Conservation (phyloP, 148 eudicot species). For the Spergularia marina region DNA sequence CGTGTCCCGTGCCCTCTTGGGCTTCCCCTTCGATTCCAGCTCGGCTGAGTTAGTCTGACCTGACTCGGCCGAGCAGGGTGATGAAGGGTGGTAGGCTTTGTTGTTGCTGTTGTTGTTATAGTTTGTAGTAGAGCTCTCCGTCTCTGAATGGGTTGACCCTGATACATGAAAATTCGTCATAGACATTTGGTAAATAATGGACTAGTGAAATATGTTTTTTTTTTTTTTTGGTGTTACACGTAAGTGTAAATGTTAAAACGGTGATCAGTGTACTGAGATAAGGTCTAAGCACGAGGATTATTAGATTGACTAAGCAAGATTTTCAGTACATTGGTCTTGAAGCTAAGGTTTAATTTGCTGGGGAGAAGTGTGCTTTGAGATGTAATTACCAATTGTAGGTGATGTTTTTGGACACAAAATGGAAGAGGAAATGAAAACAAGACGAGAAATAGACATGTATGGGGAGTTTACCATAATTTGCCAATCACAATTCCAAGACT, state of each 20-base stretch:
- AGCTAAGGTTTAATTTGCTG: neutral
- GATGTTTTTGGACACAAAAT: neutral
- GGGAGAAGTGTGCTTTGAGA: neutral
- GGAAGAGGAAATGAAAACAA: slow-evolving; percentile 3
- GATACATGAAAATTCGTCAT: slow-evolving; percentile 17
- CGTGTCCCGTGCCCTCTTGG: slow-evolving; percentile 22
- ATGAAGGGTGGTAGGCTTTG: neutral
- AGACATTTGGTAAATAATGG: neutral
- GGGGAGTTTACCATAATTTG: slow-evolving; percentile 19
- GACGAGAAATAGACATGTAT: neutral
- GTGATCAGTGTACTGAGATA: neutral
- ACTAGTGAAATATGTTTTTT: neutral
- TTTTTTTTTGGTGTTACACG: neutral
- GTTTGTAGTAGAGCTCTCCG: slow-evolving; percentile 1
- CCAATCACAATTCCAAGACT: slow-evolving; percentile 21
- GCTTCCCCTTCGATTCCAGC: neutral
- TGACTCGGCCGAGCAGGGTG: slow-evolving; percentile 7
- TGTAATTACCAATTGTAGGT: neutral
- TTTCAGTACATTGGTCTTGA: neutral
- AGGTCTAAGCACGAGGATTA: neutral
- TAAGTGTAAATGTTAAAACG: neutral
- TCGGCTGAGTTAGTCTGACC: neutral
- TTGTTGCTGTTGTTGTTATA: neutral
- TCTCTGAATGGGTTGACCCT: neutral
- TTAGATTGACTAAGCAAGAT: neutral